Conservation (phyloP, 192 early-diverging fungal genomes). For the Mortierella claussenii region DNA sequence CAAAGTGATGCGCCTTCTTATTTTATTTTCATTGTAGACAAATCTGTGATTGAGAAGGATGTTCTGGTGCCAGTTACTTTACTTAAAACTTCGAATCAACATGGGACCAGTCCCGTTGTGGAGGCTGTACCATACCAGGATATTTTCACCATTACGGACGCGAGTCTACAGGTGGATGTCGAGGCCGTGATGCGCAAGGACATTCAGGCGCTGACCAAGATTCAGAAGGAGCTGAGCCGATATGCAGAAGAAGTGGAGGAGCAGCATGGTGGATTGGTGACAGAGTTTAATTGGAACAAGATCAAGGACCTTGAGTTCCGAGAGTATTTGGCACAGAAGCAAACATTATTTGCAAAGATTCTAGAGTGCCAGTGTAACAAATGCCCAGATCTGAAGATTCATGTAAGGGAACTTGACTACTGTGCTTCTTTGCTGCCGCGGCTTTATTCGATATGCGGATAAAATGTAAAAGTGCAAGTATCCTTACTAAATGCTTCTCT, state of each 20-base stretch:
- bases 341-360: conserved; percentile 59
- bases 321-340: conserved; percentile 72
- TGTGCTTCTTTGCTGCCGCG: no score
- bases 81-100: conserved; percentile 20
- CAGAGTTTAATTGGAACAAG: conserved; percentile 88
- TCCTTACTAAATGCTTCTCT: not conserved
- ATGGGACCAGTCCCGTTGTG: conserved; percentile 22
- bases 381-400: conserved; percentile 81
- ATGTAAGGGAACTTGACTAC: conserved; percentile 73
- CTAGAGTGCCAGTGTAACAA: conserved; percentile 71
- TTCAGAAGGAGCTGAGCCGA: conserved; percentile 18
- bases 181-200: conserved; percentile 30
- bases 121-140: conserved; percentile 37
- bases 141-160: conserved; percentile 41
- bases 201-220: conserved; percentile 27
- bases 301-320: conserved; percentile 92
- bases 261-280: conserved; percentile 12
- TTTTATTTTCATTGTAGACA: conserved; percentile 8
- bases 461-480: not conserved
- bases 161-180: conserved; percentile 2
- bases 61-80: conserved; percentile 32
- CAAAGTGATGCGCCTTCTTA: not conserved
- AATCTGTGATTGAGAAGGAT: conserved; percentile 15
- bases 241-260: conserved; percentile 49
- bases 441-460: not conserved